Evolutionary conservation across 768 basidiomycete genomes (phyloP).

Genomic region (Mycena rosella): DNA sequence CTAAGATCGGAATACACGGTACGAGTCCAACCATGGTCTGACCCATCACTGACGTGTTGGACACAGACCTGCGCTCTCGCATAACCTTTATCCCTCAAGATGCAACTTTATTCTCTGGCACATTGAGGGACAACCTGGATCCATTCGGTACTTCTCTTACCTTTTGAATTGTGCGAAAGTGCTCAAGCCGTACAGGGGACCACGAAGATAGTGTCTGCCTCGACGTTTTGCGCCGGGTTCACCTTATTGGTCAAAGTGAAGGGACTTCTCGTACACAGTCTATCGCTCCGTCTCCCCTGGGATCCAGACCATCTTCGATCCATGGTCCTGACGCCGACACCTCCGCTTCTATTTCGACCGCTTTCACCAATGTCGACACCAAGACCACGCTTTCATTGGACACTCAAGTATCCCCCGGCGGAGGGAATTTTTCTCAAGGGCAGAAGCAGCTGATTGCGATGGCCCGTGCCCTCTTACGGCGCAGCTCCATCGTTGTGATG

Average conservation of each 20-base stretch:
- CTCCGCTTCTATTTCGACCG: slow-evolving; percentile 55
- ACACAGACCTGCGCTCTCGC: slow-evolving; percentile 15
- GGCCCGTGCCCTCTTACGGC: slow-evolving; percentile 82
- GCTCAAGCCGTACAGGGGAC: slow-evolving; percentile 66
- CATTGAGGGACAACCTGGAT: slow-evolving; percentile 41
- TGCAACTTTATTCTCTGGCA: slow-evolving; percentile 72
- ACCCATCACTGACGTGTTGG: not conserved
- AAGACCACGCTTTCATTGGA: slow-evolving; percentile 75
- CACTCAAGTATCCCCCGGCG: slow-evolving; percentile 86
- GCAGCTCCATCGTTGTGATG: slow-evolving; percentile 79
- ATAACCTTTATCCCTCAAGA: slow-evolving; percentile 66
- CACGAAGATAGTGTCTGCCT: slow-evolving; percentile 87
- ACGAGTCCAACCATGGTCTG: not conserved
- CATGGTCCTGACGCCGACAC: slow-evolving; percentile 53
- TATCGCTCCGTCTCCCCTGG: slow-evolving; percentile 49
- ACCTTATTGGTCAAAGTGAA: slow-evolving; percentile 70
- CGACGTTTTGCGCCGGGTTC: slow-evolving; percentile 85
- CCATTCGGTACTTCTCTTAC: slow-evolving; percentile 17
- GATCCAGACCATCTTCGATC: slow-evolving; percentile 59
- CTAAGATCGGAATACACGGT: slow-evolving; percentile 66
- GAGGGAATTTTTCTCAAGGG: slow-evolving; percentile 93
- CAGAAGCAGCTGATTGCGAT: slow-evolving; percentile 91
- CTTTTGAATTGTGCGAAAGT: not conserved
- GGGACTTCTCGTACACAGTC: slow-evolving; percentile 54
- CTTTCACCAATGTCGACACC: slow-evolving; percentile 67